Evolutionary conservation across 441 rosid species (phyloP), one percentile per base, ranked within the genome.

Genomic region (Adansonia gregorii): DNA sequence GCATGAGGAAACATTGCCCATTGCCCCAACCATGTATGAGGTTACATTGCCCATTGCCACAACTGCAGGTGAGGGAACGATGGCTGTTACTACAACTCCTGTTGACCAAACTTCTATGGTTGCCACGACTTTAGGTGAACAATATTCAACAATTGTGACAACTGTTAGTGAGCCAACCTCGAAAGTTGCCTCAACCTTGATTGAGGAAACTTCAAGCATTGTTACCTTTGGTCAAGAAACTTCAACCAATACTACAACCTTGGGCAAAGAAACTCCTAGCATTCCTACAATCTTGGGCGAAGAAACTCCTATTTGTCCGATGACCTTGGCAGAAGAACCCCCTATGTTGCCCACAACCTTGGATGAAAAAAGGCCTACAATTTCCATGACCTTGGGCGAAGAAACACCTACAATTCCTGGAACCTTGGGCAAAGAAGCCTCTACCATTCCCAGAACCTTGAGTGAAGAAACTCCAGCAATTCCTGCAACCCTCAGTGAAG

Each of bases 161-260:
- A 27, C 41, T 14, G 3, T 10, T 60, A 49, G 39, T 5, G 68
- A 35, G 68, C 56, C 45, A 45, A 46, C 45, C 4, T 74, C 46
- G 3, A 45, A 14, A 2, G 56, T 46, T 45, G 4, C 45, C 60
- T 19, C 73, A 54, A 41, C 43, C n/a, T 45, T 15, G 19, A 66
- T 43, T 39, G 65, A 66, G 19, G 41, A 67, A 14, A 81, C 77
- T 82, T 63, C 67, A 54, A 60, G n/a, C 14, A 55, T 55, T 55
- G 59, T 8, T 55, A 55, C 59, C 59, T 15, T 55, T 8, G 22
- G 7, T 55, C 59, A 19, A 6, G 59, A 55, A 55, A 55, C n/a
- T 55, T 19, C 59, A 15, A 84, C 48, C 6, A 51, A 20, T 64
- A 22, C 8, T 64, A 15, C 5, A 8, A 73, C 17, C 41, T 7